Base-by-base conservation (phyloP, 768 basidiomycete genomes). In the Suillus tomentosus region DNA sequence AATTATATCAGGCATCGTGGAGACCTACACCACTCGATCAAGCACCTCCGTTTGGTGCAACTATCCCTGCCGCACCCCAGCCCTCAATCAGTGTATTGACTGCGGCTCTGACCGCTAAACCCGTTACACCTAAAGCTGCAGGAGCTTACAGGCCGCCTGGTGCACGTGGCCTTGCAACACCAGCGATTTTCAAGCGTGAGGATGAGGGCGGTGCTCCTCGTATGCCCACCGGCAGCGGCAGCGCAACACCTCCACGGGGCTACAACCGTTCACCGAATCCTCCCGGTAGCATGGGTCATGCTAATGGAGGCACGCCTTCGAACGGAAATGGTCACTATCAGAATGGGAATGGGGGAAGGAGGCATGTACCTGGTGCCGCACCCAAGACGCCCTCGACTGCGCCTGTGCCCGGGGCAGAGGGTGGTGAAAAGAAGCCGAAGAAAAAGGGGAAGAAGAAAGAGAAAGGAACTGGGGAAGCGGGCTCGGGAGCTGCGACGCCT, bases 61-160 rank as follows among this genome's bases (percentile, higher is more conserved):
- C 78, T 3, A 81, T 96, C 19, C 92, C 92, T 0, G 72, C 83
- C 0, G 86, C 93, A 0, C 95, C 95, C 0, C 75, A 81, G 0
- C 87, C 92, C 0, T 82, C 82, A 54, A 76, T 82, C 55, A 87
- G 85, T 63, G 89, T 91, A 7, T 76, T 76, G 64, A 75, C 76
- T 34, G 77, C 81, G 22, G 81, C 79, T 2, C 80, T 82, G 2
- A 74, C 79, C 39, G 81, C 83, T 39, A 92, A 88, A 70, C 79
- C 89, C 0, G 76, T 79, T 0, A 76, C 84, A 5, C 66, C 84
- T 14, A 94, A 90, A 69, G 84, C 92, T 1, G 87, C 90, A 0
- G 96, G 94, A 19, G 93, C 96, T 0, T 98, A 99, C 76, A 84
- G 96, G 0, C 96, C 96, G 0, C 96, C 95, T 13, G 95, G 95